These are phyloP conservation scores for Lecanicillium sp. DNA, from an alignment of 2,329 filamentous ascomycete species.

Conservation along the genomic window DNA sequence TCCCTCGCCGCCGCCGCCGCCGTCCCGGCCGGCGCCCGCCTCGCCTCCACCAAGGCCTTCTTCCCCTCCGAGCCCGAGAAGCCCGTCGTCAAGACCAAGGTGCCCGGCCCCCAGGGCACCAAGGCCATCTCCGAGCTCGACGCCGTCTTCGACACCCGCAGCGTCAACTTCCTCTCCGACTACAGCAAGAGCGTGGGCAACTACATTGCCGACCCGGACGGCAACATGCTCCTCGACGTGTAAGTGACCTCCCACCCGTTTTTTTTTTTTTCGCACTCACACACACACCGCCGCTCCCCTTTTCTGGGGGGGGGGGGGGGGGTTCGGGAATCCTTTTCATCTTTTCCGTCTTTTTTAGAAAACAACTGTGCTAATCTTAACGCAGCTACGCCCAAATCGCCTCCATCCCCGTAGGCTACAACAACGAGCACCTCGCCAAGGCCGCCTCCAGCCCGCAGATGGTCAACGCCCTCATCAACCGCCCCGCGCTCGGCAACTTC, in stretches of 20 bases:
- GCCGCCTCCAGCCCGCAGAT: slow-evolving; percentile 72
- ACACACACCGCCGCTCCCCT: not conserved
- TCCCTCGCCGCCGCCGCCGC: slow-evolving; percentile 9
- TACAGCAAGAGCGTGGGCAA: slow-evolving; percentile 72
- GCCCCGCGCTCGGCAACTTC: slow-evolving; percentile 86
- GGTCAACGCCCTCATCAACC: slow-evolving; percentile 75
- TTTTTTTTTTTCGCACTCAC: not conserved
- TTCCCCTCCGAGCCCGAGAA: slow-evolving; percentile 45
- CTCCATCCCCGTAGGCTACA: slow-evolving; percentile 88
- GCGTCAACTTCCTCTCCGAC: slow-evolving; percentile 76
- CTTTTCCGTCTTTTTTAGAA: too few relatives aligned
- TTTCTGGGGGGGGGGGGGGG: too few relatives aligned
- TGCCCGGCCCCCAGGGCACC: slow-evolving; percentile 72
- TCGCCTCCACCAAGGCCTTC: slow-evolving; percentile 33
- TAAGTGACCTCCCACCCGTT: slow-evolving; percentile 32
- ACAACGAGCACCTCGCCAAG: slow-evolving; percentile 69
- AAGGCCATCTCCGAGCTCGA: slow-evolving; percentile 64
- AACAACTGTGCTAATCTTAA: too few relatives aligned
- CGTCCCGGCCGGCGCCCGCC: slow-evolving; percentile 19
- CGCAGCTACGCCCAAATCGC: slow-evolving; percentile 80
- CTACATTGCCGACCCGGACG: slow-evolving; percentile 70
- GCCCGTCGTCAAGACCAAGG: slow-evolving; percentile 50
- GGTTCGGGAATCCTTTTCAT: too few relatives aligned
- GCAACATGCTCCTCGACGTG: slow-evolving; percentile 68
- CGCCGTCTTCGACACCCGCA: slow-evolving; percentile 78